Evolutionary conservation across 306 rosid species (phyloP).

Genomic region (Betula pendula): DNA sequence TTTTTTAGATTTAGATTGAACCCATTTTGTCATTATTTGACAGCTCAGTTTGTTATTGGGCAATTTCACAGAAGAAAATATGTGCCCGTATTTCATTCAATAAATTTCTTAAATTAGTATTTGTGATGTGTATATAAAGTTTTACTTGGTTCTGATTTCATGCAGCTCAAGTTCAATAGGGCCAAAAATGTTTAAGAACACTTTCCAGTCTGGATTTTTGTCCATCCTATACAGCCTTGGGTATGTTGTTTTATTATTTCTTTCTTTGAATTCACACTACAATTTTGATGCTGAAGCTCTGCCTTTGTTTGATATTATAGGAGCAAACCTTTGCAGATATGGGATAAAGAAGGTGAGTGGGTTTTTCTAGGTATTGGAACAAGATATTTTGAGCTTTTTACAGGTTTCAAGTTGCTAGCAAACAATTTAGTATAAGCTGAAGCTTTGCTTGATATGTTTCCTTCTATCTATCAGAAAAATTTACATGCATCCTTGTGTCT

Average conservation of each 20-base stretch:
- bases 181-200: constrained; percentile 87
- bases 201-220: constrained; percentile 94
- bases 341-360: constrained; percentile 92
- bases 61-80: too few relatives aligned
- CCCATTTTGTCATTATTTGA: too few relatives aligned
- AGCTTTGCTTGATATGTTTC: not conserved
- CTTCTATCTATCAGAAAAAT: not conserved
- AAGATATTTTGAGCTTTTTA: constrained; percentile 13
- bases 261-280: constrained; percentile 11
- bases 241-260: constrained; percentile 40
- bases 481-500: not conserved
- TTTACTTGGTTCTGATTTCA: not conserved
- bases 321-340: constrained; percentile 98
- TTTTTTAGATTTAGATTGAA: too few relatives aligned
- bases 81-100: not conserved
- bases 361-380: constrained; percentile 13
- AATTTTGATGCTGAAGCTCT: constrained; percentile 19
- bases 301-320: constrained; percentile 33
- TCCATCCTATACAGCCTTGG: constrained; percentile 94
- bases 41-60: too few relatives aligned
- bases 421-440: not conserved
- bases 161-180: constrained; percentile 26
- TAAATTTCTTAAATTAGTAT: not conserved
- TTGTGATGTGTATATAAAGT: not conserved
- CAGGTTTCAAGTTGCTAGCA: not conserved